phyloP scores from a whole-genome alignment of 805 yeast species.

The Starmera amethionina region DNA sequence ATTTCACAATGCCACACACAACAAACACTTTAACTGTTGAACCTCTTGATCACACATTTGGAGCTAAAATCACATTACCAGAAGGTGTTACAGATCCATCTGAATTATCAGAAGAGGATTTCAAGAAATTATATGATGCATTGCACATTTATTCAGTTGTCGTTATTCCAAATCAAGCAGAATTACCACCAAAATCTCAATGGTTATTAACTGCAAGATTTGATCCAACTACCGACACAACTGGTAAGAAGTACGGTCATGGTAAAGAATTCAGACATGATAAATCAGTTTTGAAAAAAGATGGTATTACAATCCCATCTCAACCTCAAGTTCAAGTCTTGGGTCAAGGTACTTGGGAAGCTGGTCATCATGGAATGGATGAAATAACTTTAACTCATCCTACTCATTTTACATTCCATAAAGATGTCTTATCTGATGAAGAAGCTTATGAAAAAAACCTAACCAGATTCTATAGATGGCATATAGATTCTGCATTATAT shows the following conservation, averaged over 20 bases:
- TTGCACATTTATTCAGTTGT: slow-evolving; percentile 61
- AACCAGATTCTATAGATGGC: slow-evolving; percentile 90
- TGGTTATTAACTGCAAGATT: slow-evolving; percentile 66
- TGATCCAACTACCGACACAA: slow-evolving; percentile 52
- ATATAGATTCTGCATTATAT: slow-evolving; percentile 83
- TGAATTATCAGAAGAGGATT: slow-evolving; percentile 53
- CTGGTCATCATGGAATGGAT: slow-evolving; percentile 48
- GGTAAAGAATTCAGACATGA: slow-evolving; percentile 66
- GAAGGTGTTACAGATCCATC: slow-evolving; percentile 67
- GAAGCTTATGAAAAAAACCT: slow-evolving; percentile 48
- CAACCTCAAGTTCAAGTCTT: slow-evolving; percentile 89
- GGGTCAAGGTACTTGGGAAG: slow-evolving; percentile 68
- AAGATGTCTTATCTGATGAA: slow-evolving; percentile 49
- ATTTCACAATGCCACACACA: too few species aligned
- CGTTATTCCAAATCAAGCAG: slow-evolving; percentile 63
- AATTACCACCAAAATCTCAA: slow-evolving; percentile 65
- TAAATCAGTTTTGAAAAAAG: slow-evolving; percentile 64
- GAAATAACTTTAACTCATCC: slow-evolving; percentile 67
- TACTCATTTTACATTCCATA: slow-evolving; percentile 75
- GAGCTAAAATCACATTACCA: slow-evolving; percentile 62
- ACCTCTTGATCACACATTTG: slow-evolving; percentile 39
- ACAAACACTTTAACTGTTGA: background rate
- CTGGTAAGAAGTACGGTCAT: slow-evolving; percentile 68
- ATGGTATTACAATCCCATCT: slow-evolving; percentile 67
- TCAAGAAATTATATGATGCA: slow-evolving; percentile 50